These are phyloP conservation scores for Ceratocystis papillata DNA, from an alignment of 2,329 filamentous ascomycete species.

Conservation along the genomic window DNA sequence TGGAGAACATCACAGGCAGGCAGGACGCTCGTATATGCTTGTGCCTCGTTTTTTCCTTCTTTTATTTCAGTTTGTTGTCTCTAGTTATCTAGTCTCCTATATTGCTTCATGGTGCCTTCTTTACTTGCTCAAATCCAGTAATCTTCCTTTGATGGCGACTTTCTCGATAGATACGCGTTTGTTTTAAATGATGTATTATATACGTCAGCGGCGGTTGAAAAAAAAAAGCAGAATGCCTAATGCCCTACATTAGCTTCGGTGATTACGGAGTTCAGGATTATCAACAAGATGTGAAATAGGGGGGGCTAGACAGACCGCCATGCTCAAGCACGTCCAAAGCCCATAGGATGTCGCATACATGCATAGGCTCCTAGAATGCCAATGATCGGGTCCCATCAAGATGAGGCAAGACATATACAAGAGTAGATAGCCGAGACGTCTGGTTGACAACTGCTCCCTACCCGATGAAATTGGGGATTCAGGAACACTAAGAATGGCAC, in stretches of 20 bases:
- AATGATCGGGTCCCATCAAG: not conserved
- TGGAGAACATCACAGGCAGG: not conserved
- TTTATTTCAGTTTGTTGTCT: not conserved
- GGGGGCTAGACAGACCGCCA: not conserved
- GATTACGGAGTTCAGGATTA: too few species aligned
- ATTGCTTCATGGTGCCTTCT: not conserved
- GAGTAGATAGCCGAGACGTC: slow-evolving; percentile 6
- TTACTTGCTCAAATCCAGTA: too few species aligned
- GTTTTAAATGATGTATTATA: too few species aligned
- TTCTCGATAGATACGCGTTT: too few species aligned
- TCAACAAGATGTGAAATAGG: not conserved
- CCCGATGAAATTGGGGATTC: not conserved
- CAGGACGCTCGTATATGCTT: not conserved
- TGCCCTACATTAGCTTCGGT: too few species aligned
- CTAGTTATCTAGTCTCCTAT: not conserved
- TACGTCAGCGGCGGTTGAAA: too few species aligned
- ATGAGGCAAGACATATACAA: slow-evolving; percentile 2
- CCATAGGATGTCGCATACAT: not conserved
- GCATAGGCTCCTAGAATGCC: not conserved
- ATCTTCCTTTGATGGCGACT: too few species aligned
- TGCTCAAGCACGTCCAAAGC: not conserved
- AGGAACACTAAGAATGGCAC: slow-evolving; percentile 4
- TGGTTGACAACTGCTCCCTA: not conserved
- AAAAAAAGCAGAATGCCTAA: too few species aligned
- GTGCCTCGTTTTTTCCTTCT: not conserved